Percentiles rank a stretch among this genome's conserved stretches.
These are phyloP conservation scores for Chlamydomonas applanata DNA, from an alignment of 139 green algal genomes.

Conservation along the genomic window DNA sequence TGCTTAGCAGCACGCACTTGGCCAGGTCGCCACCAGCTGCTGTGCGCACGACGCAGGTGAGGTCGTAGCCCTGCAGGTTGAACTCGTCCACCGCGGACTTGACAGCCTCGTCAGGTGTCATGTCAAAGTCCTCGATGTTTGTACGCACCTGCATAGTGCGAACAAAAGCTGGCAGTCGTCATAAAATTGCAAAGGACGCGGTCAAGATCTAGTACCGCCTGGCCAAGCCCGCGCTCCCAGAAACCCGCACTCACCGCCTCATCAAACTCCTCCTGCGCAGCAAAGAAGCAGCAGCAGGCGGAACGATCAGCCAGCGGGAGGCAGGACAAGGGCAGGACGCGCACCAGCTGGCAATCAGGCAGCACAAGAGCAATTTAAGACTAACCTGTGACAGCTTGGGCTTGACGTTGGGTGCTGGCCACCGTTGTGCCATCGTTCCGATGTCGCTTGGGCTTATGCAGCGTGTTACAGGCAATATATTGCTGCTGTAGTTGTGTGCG, in stretches of 20 bases:
- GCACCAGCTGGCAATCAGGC: neutral
- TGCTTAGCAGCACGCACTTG: slow-evolving; percentile 21
- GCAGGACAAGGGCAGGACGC: neutral
- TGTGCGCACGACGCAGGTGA: slow-evolving; percentile 63
- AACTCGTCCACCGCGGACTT: slow-evolving; percentile 74
- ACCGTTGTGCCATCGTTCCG: slow-evolving; percentile 31
- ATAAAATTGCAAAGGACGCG: neutral
- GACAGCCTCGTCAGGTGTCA: slow-evolving; percentile 78
- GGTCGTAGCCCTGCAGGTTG: slow-evolving; percentile 66
- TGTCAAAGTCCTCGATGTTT: slow-evolving; percentile 85
- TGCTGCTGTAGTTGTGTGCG: no score
- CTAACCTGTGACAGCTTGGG: slow-evolving; percentile 28
- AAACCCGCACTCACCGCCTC: slow-evolving; percentile 36
- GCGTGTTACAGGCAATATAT: no score
- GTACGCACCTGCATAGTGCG: slow-evolving; percentile 39
- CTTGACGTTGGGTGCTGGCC: slow-evolving; percentile 29
- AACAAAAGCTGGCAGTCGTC: no score
- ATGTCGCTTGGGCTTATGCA: no score
- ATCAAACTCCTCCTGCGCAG: slow-evolving; percentile 74
- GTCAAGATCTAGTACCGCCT: neutral
- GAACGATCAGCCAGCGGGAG: no score
- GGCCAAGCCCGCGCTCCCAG: neutral
- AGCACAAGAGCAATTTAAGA: neutral
- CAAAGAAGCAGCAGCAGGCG: neutral
- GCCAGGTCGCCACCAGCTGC: slow-evolving; percentile 33